phyloP scores from a whole-genome alignment of 73 alveolate genomes.

The Tetrahymena elliotti region DNA sequence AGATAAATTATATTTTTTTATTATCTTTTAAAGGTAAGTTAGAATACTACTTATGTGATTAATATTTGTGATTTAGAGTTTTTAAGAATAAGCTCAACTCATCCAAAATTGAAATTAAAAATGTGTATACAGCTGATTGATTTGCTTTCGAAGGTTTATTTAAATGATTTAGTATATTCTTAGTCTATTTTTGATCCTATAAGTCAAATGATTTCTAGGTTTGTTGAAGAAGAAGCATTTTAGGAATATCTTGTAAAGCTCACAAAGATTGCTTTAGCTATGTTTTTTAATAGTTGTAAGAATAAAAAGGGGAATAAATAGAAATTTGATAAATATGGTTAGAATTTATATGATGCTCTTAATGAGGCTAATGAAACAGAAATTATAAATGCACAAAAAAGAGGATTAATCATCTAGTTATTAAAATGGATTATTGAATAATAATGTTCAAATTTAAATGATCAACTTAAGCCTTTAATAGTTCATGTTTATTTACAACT shows the following conservation, averaged over 20 bases:
- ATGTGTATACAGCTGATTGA: conserved; percentile 76
- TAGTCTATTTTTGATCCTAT: conserved; percentile 15
- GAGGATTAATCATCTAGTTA: conserved; percentile 24
- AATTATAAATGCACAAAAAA: conserved; percentile 28
- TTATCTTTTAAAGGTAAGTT: background rate
- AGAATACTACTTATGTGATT: conserved; percentile 30
- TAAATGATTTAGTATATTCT: conserved; percentile 50
- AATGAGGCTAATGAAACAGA: conserved; percentile 25
- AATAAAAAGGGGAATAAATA: background rate
- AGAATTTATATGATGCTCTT: background rate
- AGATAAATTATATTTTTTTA: background rate
- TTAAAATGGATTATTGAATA: conserved; percentile 23
- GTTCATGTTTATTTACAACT: conserved; percentile 30
- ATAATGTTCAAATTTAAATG: conserved; percentile 19
- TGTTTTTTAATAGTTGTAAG: conserved; percentile 26
- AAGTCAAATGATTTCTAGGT: conserved; percentile 10
- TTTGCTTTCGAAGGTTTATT: conserved; percentile 67
- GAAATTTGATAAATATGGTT: conserved; percentile 8
- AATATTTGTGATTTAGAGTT: conserved; percentile 78
- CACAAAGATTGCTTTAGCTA: conserved; percentile 9
- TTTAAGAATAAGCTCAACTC: conserved; percentile 69
- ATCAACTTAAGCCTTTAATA: conserved; percentile 28
- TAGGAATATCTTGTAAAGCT: conserved; percentile 36
- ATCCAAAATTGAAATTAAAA: conserved; percentile 73
- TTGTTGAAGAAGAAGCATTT: conserved; percentile 11